phyloP scores from a whole-genome alignment of 257 asterid genomes.

The Rehmannia glutinosa region DNA sequence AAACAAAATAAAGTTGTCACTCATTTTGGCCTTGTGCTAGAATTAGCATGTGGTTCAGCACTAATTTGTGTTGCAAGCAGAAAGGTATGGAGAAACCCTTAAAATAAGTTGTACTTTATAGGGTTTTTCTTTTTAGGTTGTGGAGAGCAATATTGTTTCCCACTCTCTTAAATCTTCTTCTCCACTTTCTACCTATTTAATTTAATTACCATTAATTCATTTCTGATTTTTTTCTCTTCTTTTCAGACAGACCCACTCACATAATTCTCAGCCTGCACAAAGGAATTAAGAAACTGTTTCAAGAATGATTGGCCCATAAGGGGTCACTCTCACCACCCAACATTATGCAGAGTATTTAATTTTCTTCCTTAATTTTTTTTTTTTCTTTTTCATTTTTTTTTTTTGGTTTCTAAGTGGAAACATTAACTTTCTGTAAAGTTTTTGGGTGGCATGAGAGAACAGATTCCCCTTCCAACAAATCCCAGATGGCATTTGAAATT shows the following conservation, averaged over 20 bases:
- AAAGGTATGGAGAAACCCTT: constrained; percentile 27
- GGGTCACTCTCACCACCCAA: constrained; percentile 38
- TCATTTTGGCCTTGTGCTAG: too few species aligned
- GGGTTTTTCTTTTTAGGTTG: constrained; percentile 20
- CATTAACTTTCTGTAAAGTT: constrained; percentile 40
- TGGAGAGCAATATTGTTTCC: constrained; percentile 18
- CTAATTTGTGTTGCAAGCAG: constrained; percentile 30
- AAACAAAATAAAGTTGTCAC: too few species aligned
- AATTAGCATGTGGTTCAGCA: constrained; percentile 34
- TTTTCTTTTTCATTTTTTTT: not conserved
- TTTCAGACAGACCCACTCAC: constrained; percentile 28
- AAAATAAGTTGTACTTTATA: constrained; percentile 6
- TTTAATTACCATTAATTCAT: not conserved
- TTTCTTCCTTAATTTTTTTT: too few species aligned
- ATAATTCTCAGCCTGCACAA: constrained; percentile 11
- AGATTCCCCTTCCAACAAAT: constrained; percentile 30
- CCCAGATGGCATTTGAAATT: not conserved
- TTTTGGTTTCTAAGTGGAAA: constrained; percentile 35
- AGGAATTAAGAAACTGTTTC: constrained; percentile 27
- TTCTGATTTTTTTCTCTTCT: constrained; percentile 22
- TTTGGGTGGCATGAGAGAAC: constrained; percentile 26
- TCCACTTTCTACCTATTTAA: not conserved
- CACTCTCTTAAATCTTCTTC: not conserved
- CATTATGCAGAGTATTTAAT: constrained; percentile 18
- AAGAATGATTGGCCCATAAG: constrained; percentile 37